Conservation (phyloP, 228 moss, liverwort and hornwort species). For the Sphagnum magellanicum region DNA sequence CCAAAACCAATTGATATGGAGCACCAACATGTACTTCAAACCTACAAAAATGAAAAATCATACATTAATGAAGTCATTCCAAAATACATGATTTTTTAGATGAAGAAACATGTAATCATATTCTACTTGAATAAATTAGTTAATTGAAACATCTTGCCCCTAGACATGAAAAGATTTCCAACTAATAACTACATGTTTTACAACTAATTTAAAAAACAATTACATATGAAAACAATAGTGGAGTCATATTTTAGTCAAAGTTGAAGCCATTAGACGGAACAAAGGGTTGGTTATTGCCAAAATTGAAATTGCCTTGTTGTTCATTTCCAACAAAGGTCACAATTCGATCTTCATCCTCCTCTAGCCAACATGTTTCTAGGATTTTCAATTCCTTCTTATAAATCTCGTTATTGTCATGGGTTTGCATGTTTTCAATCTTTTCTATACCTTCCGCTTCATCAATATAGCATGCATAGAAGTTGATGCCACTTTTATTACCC, state of each 20-base stretch:
- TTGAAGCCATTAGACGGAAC: constrained; percentile 61
- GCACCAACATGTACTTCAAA: background rate
- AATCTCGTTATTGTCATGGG: constrained; percentile 65
- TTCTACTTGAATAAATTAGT: no score
- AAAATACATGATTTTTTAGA: no score
- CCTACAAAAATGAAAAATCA: no score
- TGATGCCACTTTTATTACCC: constrained; percentile 43
- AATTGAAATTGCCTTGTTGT: constrained; percentile 42
- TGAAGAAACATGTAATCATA: no score
- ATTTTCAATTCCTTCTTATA: constrained; percentile 71
- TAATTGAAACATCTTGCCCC: no score
- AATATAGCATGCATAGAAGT: constrained; percentile 57
- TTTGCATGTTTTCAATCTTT: constrained; percentile 63
- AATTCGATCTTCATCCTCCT: constrained; percentile 54
- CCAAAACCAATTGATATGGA: constrained; percentile 1
- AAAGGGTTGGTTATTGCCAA: constrained; percentile 47
- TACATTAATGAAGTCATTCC: no score
- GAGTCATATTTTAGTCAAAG: constrained; percentile 14
- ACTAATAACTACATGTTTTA: no score
- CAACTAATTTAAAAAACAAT: no score
- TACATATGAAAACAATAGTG: no score
- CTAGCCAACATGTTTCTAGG: constrained; percentile 59
- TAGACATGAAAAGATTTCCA: no score
- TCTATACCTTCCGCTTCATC: constrained; percentile 70
- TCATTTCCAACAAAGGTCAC: constrained; percentile 14